These are phyloP conservation scores for Falciphora oryzae DNA, from an alignment of 2,329 filamentous ascomycete species.

Conservation along the genomic window DNA sequence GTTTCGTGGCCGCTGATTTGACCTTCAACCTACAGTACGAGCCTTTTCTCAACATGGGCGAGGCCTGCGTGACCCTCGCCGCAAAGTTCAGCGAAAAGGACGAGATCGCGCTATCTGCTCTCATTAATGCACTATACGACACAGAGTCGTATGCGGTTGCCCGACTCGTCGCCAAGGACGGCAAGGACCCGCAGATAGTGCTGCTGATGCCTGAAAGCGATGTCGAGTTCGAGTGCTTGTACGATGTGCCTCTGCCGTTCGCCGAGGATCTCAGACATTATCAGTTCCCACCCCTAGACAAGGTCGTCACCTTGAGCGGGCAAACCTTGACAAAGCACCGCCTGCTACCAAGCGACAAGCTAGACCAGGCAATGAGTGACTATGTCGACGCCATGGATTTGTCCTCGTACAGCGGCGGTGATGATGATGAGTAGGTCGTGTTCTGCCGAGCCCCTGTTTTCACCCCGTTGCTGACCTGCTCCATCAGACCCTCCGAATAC, in stretches of 20 bases:
- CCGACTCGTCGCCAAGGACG: constrained; percentile 77
- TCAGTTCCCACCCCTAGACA: constrained; percentile 84
- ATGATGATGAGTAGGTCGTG: constrained; percentile 65
- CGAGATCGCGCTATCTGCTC: constrained; percentile 76
- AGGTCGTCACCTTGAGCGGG: constrained; percentile 80
- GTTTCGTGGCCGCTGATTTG: background rate
- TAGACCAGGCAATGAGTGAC: constrained; percentile 77
- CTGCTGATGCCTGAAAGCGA: constrained; percentile 78
- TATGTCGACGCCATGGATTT: constrained; percentile 95
- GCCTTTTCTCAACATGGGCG: constrained; percentile 79
- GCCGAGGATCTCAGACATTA: constrained; percentile 89
- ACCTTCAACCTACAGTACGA: constrained; percentile 53
- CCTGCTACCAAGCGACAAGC: constrained; percentile 68
- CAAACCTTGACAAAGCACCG: constrained; percentile 75
- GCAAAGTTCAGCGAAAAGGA: constrained; percentile 76
- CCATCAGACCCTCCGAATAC: constrained; percentile 55
- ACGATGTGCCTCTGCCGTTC: constrained; percentile 88
- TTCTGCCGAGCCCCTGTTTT: background rate
- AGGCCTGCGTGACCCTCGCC: constrained; percentile 69
- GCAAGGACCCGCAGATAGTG: constrained; percentile 69
- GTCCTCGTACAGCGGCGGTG: constrained; percentile 54
- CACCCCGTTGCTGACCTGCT: constrained; percentile 8
- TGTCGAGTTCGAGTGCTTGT: constrained; percentile 72
- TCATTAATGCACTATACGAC: constrained; percentile 83
- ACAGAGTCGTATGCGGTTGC: constrained; percentile 82